These are phyloP conservation scores for Rutstroemia sp. DNA, from an alignment of 2,329 filamentous ascomycete species.

Conservation along the genomic window DNA sequence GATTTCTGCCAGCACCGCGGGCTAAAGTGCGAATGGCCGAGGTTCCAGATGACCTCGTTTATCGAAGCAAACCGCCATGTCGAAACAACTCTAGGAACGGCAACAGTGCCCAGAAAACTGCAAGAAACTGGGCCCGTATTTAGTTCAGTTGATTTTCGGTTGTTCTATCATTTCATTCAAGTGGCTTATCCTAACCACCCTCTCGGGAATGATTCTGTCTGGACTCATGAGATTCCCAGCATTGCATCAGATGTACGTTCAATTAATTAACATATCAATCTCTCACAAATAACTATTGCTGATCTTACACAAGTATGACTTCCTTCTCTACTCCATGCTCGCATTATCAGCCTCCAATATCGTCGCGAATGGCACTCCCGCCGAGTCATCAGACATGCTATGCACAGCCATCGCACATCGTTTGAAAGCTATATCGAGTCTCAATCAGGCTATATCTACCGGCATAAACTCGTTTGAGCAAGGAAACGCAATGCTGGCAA, in stretches of 20 bases:
- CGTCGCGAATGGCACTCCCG: background rate
- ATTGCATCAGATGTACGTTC: too few relatives aligned
- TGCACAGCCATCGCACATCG: background rate
- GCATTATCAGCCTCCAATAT: background rate
- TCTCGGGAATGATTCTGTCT: background rate
- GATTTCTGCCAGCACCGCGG: background rate
- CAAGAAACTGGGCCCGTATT: background rate
- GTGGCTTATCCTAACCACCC: background rate
- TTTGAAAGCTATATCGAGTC: background rate
- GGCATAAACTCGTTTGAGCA: background rate
- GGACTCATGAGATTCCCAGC: too few relatives aligned
- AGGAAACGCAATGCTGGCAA: background rate
- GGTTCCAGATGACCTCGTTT: background rate
- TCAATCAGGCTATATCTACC: background rate
- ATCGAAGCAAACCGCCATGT: background rate
- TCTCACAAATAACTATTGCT: too few relatives aligned
- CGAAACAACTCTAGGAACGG: too few relatives aligned
- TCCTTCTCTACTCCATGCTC: background rate
- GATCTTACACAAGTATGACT: too few relatives aligned
- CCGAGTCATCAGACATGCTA: background rate
- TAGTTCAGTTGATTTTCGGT: background rate
- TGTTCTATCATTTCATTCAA: background rate
- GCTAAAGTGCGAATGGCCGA: background rate
- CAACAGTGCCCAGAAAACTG: too few relatives aligned
- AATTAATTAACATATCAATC: too few relatives aligned